Evolutionary conservation across 164 flowering plant species (phyloP), one percentile per base, ranked within the genome.

Genomic region (Amborella trichopoda): DNA sequence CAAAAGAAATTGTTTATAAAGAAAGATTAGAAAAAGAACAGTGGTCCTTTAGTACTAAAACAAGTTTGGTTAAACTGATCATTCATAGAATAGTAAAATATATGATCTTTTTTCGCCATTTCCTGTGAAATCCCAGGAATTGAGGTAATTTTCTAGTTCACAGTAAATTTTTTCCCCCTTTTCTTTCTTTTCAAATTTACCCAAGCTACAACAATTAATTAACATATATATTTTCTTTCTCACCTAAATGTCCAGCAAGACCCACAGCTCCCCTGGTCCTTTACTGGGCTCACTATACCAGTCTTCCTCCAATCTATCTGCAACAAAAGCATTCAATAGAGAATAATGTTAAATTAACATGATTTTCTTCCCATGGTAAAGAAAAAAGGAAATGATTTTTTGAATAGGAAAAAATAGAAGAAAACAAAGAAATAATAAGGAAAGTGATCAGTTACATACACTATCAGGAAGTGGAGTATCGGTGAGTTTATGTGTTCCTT

Each of bases 171-270:
- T n/a, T n/a, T n/a, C n/a, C n/a, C n/a, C n/a, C n/a, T n/a, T n/a
- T n/a, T n/a, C n/a, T n/a, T n/a, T n/a, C n/a, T n/a, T n/a, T n/a
- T n/a, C n/a, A n/a, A n/a, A n/a, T n/a, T n/a, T n/a, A n/a, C n/a
- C n/a, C n/a, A n/a, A n/a, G n/a, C n/a, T 30, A 30, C 14, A 30
- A 30, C 14, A 0, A 30, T 30, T 30, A 30, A 30, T 8, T 30
- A 14, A 14, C n/a, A 32, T 32, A n/a, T n/a, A 10, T 33, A 33
- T 2, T 17, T 32, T 40, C 23, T n/a, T 40, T n/a, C 53, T 44
- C 23, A 93, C 99, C 99, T 93, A 78, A 93, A 93, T 22, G 97
- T 85, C 99, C 99, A 93, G 84, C 96, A 93, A 61, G 96, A 93
- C 58, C 99, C 99, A 59, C 99, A 93, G 28, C 57, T 61, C 42